These are phyloP conservation scores for Spiromastix sp. DNA, from an alignment of 2,329 filamentous ascomycete genomes.

Conservation along the genomic window DNA sequence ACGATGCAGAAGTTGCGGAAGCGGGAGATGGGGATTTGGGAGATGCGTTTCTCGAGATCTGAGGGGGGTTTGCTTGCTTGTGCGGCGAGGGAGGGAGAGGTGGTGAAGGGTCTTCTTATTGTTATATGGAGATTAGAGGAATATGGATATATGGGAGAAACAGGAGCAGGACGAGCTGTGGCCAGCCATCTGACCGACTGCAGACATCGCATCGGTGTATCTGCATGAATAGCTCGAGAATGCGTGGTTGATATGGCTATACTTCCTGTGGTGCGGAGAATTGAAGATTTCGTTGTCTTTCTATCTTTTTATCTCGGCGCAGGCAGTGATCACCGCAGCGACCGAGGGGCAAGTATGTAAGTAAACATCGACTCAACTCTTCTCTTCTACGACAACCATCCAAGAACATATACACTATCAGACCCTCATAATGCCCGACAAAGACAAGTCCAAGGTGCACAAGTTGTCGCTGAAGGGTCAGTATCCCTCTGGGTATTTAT, in stretches of 20 bases:
- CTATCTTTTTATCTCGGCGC: background rate
- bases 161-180: constrained; percentile 26
- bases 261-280: background rate
- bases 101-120: constrained; percentile 25
- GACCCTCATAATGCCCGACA: too few species aligned
- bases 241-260: background rate
- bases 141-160: constrained; percentile 17
- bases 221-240: constrained; percentile 11
- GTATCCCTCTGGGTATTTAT: constrained; percentile 3
- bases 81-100: constrained; percentile 12
- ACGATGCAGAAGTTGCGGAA: constrained; percentile 96
- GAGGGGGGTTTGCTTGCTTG: constrained; percentile 22
- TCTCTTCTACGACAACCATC: background rate
- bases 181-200: constrained; percentile 37
- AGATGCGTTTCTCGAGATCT: constrained; percentile 49
- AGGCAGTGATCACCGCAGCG: constrained; percentile 28
- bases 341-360: constrained; percentile 13
- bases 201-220: constrained; percentile 37
- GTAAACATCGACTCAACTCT: background rate
- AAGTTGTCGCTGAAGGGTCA: constrained; percentile 65
- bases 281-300: background rate
- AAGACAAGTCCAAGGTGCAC: constrained; percentile 78
- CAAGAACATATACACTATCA: too few species aligned
- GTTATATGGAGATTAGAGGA: too few species aligned
- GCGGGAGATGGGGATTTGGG: constrained; percentile 40